phyloP scores from a whole-genome alignment of 768 basidiomycete species.

The Phylloporus scabripes region DNA sequence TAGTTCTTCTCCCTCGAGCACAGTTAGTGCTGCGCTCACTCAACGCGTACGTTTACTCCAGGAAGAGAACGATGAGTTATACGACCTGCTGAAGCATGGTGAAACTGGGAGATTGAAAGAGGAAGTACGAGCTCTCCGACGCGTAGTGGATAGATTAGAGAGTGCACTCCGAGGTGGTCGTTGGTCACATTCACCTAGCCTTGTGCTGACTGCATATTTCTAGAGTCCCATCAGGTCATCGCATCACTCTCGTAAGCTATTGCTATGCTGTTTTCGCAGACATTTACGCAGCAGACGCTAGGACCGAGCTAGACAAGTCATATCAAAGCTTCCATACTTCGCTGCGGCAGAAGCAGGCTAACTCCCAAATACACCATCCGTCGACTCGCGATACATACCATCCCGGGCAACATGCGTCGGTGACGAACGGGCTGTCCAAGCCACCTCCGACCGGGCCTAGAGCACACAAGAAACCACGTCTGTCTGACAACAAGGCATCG shows the following conservation, averaged over 20 bases:
- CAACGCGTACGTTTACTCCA: slow-evolving; percentile 70
- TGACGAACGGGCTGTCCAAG: slow-evolving; percentile 38
- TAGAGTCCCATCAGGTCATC: slow-evolving; percentile 78
- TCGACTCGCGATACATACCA: slow-evolving; percentile 44
- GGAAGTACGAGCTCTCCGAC: slow-evolving; percentile 64
- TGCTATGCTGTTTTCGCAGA: slow-evolving; percentile 1
- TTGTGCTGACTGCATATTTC: slow-evolving; percentile 4
- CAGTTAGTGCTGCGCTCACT: slow-evolving; percentile 67
- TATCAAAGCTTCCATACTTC: slow-evolving; percentile 54
- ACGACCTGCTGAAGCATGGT: slow-evolving; percentile 63
- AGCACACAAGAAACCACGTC: slow-evolving; percentile 72
- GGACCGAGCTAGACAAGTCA: slow-evolving; percentile 73
- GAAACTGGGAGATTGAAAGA: slow-evolving; percentile 82
- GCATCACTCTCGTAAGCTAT: slow-evolving; percentile 61
- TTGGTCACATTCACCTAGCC: background rate
- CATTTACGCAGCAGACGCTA: slow-evolving; percentile 29
- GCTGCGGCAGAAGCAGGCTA: slow-evolving; percentile 36
- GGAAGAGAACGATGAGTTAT: slow-evolving; percentile 85
- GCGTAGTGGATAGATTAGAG: slow-evolving; percentile 65
- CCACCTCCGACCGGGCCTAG: slow-evolving; percentile 74
- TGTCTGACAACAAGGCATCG: slow-evolving; percentile 48
- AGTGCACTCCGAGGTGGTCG: slow-evolving; percentile 66
- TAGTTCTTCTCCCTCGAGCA: slow-evolving; percentile 40
- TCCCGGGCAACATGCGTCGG: slow-evolving; percentile 26
- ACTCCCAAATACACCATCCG: slow-evolving; percentile 30